phyloP scores from a whole-genome alignment of 805 yeast genomes.

The Metschnikowia aberdeeniae region DNA sequence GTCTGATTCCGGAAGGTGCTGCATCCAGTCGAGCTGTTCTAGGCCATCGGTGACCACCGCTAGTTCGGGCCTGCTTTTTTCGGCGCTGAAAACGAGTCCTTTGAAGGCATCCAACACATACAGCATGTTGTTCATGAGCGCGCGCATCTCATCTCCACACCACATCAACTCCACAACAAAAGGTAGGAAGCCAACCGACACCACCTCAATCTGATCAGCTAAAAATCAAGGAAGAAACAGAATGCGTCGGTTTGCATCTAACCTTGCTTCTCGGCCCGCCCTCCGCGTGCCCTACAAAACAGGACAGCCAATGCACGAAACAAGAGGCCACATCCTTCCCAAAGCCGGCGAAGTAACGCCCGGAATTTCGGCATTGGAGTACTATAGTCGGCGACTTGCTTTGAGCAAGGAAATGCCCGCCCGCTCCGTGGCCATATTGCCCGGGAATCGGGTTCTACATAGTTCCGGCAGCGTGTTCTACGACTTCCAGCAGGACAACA shows the following conservation, averaged over 20 bases:
- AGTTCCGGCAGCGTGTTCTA: constrained; percentile 91
- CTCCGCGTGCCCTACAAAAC: constrained; percentile 36
- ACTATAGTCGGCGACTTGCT: constrained; percentile 63
- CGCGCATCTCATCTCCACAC: no score
- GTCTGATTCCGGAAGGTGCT: constrained; percentile 2
- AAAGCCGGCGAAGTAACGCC: constrained; percentile 80
- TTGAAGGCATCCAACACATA: constrained; percentile 16
- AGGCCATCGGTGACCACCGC: constrained; percentile 9
- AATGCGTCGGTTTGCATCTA: constrained; percentile 6
- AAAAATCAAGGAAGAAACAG: no score
- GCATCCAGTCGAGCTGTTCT: constrained; percentile 13
- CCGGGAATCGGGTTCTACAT: constrained; percentile 68
- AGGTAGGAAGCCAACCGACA: no score
- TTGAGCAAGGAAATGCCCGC: constrained; percentile 57
- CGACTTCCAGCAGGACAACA: constrained; percentile 88
- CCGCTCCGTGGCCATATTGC: constrained; percentile 65
- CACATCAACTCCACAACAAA: no score
- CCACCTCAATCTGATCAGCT: no score
- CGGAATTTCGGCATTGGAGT: constrained; percentile 81
- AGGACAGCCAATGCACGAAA: constrained; percentile 88
- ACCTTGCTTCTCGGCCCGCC: constrained; percentile 23
- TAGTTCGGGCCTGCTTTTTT: background rate
- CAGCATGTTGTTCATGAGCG: constrained; percentile 7
- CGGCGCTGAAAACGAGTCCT: constrained; percentile 17
- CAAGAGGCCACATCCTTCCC: constrained; percentile 69